Evolutionary conservation across 2,329 filamentous ascomycete species (phyloP).

Genomic region (Trichoderma gracile): DNA sequence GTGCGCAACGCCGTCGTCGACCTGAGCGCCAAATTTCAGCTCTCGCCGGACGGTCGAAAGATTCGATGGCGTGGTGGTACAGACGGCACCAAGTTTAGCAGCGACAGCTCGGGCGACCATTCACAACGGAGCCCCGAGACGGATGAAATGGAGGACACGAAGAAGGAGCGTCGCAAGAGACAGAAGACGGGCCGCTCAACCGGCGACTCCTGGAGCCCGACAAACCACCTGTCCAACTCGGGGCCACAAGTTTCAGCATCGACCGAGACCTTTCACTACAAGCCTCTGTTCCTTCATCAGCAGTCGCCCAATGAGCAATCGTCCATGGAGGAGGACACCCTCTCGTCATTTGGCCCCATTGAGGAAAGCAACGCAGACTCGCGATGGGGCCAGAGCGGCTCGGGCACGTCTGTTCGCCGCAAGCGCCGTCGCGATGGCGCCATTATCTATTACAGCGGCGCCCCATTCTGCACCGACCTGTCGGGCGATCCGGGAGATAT

Average conservation of each 20-base stretch:
- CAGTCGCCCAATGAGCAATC: conserved; percentile 49
- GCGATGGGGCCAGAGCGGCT: conserved; percentile 50
- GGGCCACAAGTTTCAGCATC: conserved; percentile 43
- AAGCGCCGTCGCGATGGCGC: conserved; percentile 66
- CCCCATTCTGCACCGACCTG: conserved; percentile 77
- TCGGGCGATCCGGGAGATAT: conserved; percentile 62
- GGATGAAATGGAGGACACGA: conserved; percentile 50
- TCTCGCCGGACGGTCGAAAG: conserved; percentile 75
- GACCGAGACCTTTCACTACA: conserved; percentile 60
- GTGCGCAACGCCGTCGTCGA: conserved; percentile 70
- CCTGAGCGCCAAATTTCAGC: conserved; percentile 72
- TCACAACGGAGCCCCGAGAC: conserved; percentile 51
- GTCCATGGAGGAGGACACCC: conserved; percentile 52
- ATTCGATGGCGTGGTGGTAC: conserved; percentile 75
- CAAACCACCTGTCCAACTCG: conserved; percentile 45
- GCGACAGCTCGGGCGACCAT: conserved; percentile 58
- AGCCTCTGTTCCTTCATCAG: conserved; percentile 60
- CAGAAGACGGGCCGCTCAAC: conserved; percentile 43
- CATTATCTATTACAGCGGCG: conserved; percentile 81
- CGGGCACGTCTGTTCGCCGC: conserved; percentile 49
- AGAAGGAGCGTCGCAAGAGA: conserved; percentile 47
- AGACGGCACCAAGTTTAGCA: conserved; percentile 65
- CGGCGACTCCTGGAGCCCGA: conserved; percentile 40
- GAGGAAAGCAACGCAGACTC: conserved; percentile 55
- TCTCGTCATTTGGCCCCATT: conserved; percentile 49